Percentiles rank a stretch among this genome's conserved stretches.
phyloP scores from a whole-genome alignment of 2,329 filamentous ascomycete genomes.

The Fusarium humuli region DNA sequence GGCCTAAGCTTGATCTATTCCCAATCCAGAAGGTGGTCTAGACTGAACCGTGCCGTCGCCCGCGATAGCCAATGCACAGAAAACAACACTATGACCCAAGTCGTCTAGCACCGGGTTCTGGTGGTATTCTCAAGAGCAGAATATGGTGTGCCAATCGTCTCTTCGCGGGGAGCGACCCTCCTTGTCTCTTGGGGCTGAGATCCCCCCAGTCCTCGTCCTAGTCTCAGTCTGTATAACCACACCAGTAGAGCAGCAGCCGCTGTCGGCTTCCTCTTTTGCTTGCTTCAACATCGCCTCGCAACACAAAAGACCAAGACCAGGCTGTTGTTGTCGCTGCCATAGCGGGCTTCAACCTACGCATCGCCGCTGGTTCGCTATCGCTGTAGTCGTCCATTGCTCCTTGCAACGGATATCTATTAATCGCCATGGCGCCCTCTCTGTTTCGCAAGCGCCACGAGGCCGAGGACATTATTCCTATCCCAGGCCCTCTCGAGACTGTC shows the following conservation, averaged over 20 bases:
- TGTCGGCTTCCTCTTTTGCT: constrained; percentile 35
- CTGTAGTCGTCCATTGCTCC: constrained; percentile 16
- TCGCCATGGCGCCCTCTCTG: constrained; percentile 52
- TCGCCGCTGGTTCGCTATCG: constrained; percentile 32
- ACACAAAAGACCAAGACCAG: constrained; percentile 23
- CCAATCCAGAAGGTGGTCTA: constrained; percentile 33
- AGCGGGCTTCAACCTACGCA: constrained; percentile 41
- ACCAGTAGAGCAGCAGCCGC: constrained; percentile 36
- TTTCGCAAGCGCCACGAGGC: constrained; percentile 61
- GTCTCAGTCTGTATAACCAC: constrained; percentile 37
- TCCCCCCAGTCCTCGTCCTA: constrained; percentile 18
- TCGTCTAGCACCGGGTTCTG: constrained; percentile 30
- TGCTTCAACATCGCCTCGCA: constrained; percentile 33
- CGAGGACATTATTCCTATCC: constrained; percentile 59
- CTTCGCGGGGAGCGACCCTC: constrained; percentile 40
- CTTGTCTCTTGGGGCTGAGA: constrained; percentile 35
- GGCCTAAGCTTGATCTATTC: constrained; percentile 21
- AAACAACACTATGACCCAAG: constrained; percentile 21
- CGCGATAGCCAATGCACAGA: constrained; percentile 22
- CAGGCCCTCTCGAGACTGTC: constrained; percentile 55
- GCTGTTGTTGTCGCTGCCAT: constrained; percentile 31
- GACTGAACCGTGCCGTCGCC: constrained; percentile 30
- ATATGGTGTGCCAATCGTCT: constrained; percentile 23
- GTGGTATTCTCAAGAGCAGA: background rate
- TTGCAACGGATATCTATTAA: constrained; percentile 19